These are phyloP conservation scores for Aspergillus nanangensis DNA, from an alignment of 495 filamentous ascomycete genomes.

Conservation along the genomic window DNA sequence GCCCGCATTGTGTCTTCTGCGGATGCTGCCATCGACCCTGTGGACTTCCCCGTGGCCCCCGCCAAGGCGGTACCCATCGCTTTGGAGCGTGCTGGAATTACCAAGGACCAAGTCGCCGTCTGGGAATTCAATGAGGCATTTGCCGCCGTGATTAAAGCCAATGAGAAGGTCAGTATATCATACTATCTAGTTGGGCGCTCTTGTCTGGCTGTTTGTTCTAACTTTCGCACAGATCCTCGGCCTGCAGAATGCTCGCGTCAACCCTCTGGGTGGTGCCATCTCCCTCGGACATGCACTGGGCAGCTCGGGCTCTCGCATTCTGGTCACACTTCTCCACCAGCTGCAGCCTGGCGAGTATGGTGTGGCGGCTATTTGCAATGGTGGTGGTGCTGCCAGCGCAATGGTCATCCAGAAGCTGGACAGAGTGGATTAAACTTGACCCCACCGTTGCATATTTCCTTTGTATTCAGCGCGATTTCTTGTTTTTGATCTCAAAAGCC, in stretches of 20 bases:
- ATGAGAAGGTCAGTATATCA: conserved; percentile 64
- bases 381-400: conserved; percentile 85
- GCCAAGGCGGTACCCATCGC: conserved; percentile 89
- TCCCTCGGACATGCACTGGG: conserved; percentile 91
- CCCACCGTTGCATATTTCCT: too few species aligned
- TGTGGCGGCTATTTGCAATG: conserved; percentile 94
- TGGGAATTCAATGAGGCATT: conserved; percentile 99
- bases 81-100: conserved; percentile 83
- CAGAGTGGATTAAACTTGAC: conserved; percentile 40
- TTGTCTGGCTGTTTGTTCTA: conserved; percentile 8
- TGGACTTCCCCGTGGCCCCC: conserved; percentile 93
- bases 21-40: conserved; percentile 87
- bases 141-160: conserved; percentile 92
- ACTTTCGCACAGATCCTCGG: conserved; percentile 60
- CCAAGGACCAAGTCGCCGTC: conserved; percentile 79
- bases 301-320: conserved; percentile 88
- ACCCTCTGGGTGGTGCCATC: conserved; percentile 87
- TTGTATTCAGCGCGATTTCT: not conserved
- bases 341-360: conserved; percentile 90
- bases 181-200: too few species aligned
- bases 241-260: conserved; percentile 72
- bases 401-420: conserved; percentile 89
- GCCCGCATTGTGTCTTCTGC: conserved; percentile 81
- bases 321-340: conserved; percentile 86
- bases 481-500: not conserved